Evolutionary conservation across 306 rosid genomes (phyloP).

Genomic region (Casuarina cunninghamiana): DNA sequence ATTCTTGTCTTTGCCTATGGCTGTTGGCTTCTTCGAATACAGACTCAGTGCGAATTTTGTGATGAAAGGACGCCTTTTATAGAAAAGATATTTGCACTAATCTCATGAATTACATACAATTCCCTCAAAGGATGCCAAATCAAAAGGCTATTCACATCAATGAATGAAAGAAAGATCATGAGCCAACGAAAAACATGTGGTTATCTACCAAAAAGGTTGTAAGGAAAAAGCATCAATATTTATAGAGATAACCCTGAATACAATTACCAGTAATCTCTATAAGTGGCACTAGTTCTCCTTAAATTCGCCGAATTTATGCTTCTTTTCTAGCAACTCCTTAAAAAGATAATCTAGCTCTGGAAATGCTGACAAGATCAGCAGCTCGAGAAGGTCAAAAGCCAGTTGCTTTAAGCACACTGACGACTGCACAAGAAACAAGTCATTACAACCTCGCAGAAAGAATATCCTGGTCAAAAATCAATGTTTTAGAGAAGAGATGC

Average conservation of each 20-base stretch:
- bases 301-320: constrained; percentile 67
- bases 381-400: constrained; percentile 79
- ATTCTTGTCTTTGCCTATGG: too few species aligned
- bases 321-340: constrained; percentile 78
- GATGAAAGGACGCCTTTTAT: neutral
- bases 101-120: constrained; percentile 49
- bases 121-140: constrained; percentile 28
- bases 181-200: constrained; percentile 23
- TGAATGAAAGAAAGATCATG: constrained; percentile 1
- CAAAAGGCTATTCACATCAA: constrained; percentile 18
- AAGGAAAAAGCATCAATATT: neutral
- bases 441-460: constrained; percentile 7
- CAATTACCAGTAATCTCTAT: neutral
- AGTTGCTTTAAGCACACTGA: constrained; percentile 84
- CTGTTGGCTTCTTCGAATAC: neutral
- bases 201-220: neutral
- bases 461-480: constrained; percentile 7
- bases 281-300: neutral
- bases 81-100: constrained; percentile 26
- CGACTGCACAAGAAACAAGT: constrained; percentile 56
- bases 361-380: constrained; percentile 67
- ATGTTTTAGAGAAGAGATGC: neutral
- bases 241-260: too few species aligned
- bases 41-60: neutral
- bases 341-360: constrained; percentile 72